Conservation (phyloP, 2,329 filamentous ascomycete species). For the Sphaerostilbella broomeana region DNA sequence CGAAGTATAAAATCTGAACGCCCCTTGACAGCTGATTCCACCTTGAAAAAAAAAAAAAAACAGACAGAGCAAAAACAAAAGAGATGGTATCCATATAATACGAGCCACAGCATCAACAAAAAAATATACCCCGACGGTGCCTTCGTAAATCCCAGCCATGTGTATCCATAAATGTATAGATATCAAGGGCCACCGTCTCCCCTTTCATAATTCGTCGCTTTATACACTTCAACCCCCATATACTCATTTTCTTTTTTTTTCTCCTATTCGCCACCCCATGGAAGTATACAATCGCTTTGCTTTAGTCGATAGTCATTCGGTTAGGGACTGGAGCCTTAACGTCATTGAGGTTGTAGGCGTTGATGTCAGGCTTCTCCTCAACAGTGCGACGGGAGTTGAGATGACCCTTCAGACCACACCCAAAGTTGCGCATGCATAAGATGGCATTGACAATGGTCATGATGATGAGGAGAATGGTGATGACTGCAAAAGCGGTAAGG, state of each 20-base stretch:
- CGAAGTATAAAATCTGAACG: constrained; percentile 8
- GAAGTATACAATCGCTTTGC: neutral
- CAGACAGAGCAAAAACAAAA: constrained; percentile 6
- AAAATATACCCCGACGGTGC: too few relatives aligned
- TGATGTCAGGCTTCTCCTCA: constrained; percentile 49
- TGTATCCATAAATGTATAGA: too few relatives aligned
- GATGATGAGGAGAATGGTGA: constrained; percentile 84
- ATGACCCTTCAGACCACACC: constrained; percentile 81
- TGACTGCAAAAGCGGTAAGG: constrained; percentile 86
- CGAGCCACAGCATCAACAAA: constrained; percentile 9
- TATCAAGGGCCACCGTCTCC: constrained; percentile 12
- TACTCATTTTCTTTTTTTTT: neutral
- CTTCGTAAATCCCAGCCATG: too few relatives aligned
- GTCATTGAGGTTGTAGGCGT: constrained; percentile 51
- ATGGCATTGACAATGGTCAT: constrained; percentile 82
- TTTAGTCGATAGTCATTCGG: constrained; percentile 56
- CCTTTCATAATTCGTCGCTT: constrained; percentile 29
- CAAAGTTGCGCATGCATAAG: constrained; percentile 86
- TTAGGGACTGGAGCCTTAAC: constrained; percentile 49
- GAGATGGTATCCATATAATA: constrained; percentile 14
- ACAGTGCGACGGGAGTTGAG: constrained; percentile 51
- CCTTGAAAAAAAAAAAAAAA: constrained; percentile 7
- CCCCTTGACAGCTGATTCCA: constrained; percentile 13
- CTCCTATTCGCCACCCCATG: neutral
- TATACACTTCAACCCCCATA: constrained; percentile 21